Percentiles rank a stretch among this genome's conserved stretches.
These are phyloP conservation scores for Neurospora hispaniola DNA, from an alignment of 495 filamentous ascomycete genomes.

Conservation along the genomic window DNA sequence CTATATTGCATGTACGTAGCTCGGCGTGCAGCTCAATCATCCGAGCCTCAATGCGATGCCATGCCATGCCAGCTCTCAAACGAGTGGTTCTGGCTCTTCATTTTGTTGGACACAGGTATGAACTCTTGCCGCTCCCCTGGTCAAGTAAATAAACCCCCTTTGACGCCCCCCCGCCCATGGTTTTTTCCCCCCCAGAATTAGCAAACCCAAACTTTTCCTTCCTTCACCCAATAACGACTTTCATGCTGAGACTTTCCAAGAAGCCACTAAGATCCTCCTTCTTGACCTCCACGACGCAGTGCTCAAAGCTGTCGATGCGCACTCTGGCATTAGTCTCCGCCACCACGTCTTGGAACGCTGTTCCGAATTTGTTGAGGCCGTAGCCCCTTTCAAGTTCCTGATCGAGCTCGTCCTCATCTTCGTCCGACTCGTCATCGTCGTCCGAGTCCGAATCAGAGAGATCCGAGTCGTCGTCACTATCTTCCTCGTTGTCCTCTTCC, in stretches of 20 bases:
- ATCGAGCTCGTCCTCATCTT: slow-evolving; percentile 52
- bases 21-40: background rate
- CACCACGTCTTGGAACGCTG: slow-evolving; percentile 92
- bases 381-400: slow-evolving; percentile 46
- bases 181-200: background rate
- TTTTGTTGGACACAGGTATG: background rate
- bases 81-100: background rate
- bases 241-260: slow-evolving; percentile 83
- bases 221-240: slow-evolving; percentile 72
- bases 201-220: background rate
- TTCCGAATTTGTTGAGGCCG: slow-evolving; percentile 79
- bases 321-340: slow-evolving; percentile 83
- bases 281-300: slow-evolving; percentile 91
- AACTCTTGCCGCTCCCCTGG: background rate
- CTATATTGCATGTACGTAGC: background rate
- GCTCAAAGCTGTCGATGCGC: slow-evolving; percentile 91
- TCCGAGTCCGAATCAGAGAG: slow-evolving; percentile 27
- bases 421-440: slow-evolving; percentile 51
- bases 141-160: background rate
- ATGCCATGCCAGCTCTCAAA: background rate
- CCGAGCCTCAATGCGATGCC: background rate
- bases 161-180: background rate
- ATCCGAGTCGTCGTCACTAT: slow-evolving; percentile 10
- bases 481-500: slow-evolving; percentile 25
- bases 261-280: slow-evolving; percentile 92